Evolutionary conservation across 306 rosid genomes (phyloP).

Genomic region (Vicia faba): DNA sequence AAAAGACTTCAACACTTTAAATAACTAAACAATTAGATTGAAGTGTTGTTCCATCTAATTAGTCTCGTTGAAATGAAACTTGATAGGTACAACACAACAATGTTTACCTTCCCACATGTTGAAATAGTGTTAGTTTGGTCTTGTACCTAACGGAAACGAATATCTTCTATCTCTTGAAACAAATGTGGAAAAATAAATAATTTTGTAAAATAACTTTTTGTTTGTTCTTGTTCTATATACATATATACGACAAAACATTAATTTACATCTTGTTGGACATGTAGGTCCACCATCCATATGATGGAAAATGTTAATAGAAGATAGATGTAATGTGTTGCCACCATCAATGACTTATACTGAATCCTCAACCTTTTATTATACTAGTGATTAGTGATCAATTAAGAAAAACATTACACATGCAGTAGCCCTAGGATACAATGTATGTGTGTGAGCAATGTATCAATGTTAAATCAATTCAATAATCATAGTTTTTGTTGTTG

Average conservation of each 20-base stretch:
- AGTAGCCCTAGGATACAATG: conserved; percentile 20
- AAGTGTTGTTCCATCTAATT: background rate
- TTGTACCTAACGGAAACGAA: conserved; percentile 44
- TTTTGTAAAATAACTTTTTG: background rate
- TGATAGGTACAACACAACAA: conserved; percentile 39
- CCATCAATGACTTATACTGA: conserved; percentile 32
- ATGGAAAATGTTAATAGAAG: conserved; percentile 31
- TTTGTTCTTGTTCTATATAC: conserved; percentile 6
- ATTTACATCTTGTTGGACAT: background rate
- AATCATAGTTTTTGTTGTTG: background rate
- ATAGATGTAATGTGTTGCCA: conserved; percentile 39
- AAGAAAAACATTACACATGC: conserved; percentile 22
- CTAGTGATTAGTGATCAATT: conserved; percentile 5
- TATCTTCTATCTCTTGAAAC: conserved; percentile 14
- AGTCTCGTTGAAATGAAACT: conserved; percentile 9
- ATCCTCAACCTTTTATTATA: conserved; percentile 12
- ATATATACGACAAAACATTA: conserved; percentile 13
- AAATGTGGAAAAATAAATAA: background rate
- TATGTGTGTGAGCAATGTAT: background rate
- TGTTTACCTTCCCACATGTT: conserved; percentile 43
- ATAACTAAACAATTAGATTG: background rate
- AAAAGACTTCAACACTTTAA: too few relatives aligned
- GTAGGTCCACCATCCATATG: conserved; percentile 41
- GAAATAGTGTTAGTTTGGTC: conserved; percentile 45
- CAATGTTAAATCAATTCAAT: conserved; percentile 8